Evolutionary conservation across 2,329 filamentous ascomycete species (phyloP), one percentile per base, ranked within the genome.

Genomic region (Talaromyces sp.): DNA sequence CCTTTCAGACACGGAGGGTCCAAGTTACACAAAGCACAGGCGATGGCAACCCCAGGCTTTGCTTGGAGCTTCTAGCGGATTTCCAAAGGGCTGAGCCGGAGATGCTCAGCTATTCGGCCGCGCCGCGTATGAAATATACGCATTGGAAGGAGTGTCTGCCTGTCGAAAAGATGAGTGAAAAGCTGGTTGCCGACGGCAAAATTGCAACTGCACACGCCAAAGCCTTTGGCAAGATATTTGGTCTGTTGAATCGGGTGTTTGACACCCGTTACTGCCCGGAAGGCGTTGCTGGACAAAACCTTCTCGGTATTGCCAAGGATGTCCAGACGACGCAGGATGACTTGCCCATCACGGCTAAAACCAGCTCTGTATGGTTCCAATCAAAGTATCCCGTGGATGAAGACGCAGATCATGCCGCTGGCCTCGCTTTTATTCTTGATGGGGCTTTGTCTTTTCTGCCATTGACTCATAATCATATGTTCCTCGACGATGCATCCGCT

Each of bases 1-100:
- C 79, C 0, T 84, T 84, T 59, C 76, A 77, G 2, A 83, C 81
- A 0, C 72, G 80, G 2, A 71, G 78, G 4, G 76, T 84, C 3
- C 72, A 79, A 62, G 73, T 82, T 30, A 74, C 70, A 57, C 81
- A 84, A 60, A 65, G 69, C 27, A 73, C 73, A 19, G 67, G 75
- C 0, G 69, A 77, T 55, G 77, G 76, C 10, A 58, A 15, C 2
- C 62, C 69, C 6, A 74, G 81, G 28, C 59, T 70, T 0, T 81
- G 78, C 57, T 64, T 82, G 32, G 74, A 81, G 57, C 66, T 81
- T 0, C 65, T 80, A 0, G 76, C 75, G 0, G 81, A 84, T 59
- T 84, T 84, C 59, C 80, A 82, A 30, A 65, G 72, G 4, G 64
- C 66, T 6, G 81, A 83, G 63, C 64, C 70, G 1, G 71, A 70